Evolutionary conservation across 108 stramenopile species (phyloP), one percentile per base, ranked within the genome.

Genomic region (Conticribra guillardii): DNA sequence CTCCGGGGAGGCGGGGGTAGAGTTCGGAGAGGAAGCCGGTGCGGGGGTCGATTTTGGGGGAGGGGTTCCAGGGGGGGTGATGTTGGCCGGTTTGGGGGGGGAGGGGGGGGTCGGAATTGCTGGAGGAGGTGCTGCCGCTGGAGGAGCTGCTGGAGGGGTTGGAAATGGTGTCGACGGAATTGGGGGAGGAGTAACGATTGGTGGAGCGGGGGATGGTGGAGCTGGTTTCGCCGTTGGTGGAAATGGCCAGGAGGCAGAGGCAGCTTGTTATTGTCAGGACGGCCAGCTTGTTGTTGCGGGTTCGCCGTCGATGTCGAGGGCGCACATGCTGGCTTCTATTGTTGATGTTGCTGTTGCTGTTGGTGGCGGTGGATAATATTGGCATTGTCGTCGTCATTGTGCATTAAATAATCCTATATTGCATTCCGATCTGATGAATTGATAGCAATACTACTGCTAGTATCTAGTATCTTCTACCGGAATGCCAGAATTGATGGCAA

Each of bases 61-160:
- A 85, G 30, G 90, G 84, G 64, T 90, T 93, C 95, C 95, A 96
- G 11, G 91, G 90, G 14, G 88, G 93, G 27, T 73, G 69, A 5
- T 48, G 26, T 14, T 48, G 21, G 24, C 33, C 37, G n/a, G n/a
- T n/a, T 24, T 19, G 18, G 19, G 31, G 33, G 60, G 70, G 31
- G n/a, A 50, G 0, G 22, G 18, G 22, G 50, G 31, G 8, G 51
- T 8, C n/a, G 54, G 45, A 3, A 24, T 34, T 31, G 58, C 19
- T 17, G 37, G 8, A 2, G 33, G 31, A 2, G 16, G 29, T 45
- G 58, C 15, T 18, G 37, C 15, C 4, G 33, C 23, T 8, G 57
- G 21, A 11, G 44, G 11, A 4, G 27, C 44, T 53, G 50, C 23
- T 27, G 44, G 34, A 8, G 51, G 14, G 14, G 21, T 23, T 56